Conservation (phyloP, 176 grass and related monocot genomes). For the Musa beccarii region DNA sequence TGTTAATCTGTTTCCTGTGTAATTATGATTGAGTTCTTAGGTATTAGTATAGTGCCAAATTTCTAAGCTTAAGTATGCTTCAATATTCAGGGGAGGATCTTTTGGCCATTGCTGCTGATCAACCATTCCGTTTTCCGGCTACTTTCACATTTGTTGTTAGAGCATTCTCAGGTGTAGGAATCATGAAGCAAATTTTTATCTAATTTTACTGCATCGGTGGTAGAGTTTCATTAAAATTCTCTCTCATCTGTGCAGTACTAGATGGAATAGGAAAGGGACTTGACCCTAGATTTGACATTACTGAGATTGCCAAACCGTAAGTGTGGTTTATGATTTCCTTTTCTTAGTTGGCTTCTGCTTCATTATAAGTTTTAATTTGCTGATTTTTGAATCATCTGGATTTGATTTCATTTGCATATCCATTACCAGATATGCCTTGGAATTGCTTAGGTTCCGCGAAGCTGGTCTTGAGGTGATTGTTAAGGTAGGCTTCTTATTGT, state of each 20-base stretch:
- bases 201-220: not conserved
- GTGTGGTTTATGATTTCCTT: conserved; percentile 14
- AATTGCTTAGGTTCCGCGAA: conserved; percentile 90
- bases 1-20: too few species aligned
- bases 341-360: conserved; percentile 7
- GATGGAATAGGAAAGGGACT: conserved; percentile 99
- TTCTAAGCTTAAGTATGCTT: not conserved
- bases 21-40: conserved; percentile 11
- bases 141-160: conserved; percentile 98
- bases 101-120: conserved; percentile 91
- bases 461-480: conserved; percentile 86
- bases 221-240: not conserved
- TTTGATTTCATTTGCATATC: conserved; percentile 34
- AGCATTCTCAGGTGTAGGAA: conserved; percentile 87
- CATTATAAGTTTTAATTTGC: not conserved
- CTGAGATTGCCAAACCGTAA: conserved; percentile 98
- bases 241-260: conserved; percentile 50
- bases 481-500: conserved; percentile 47
- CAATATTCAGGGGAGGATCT: conserved; percentile 85
- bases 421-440: conserved; percentile 72
- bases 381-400: not conserved
- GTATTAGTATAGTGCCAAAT: conserved; percentile 20
- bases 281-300: conserved; percentile 98
- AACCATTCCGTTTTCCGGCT: conserved; percentile 96
- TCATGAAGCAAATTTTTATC: not conserved